Evolutionary conservation across 2,329 filamentous ascomycete genomes (phyloP), one percentile per base, ranked within the genome.

Genomic region (Botrytis deweyae): DNA sequence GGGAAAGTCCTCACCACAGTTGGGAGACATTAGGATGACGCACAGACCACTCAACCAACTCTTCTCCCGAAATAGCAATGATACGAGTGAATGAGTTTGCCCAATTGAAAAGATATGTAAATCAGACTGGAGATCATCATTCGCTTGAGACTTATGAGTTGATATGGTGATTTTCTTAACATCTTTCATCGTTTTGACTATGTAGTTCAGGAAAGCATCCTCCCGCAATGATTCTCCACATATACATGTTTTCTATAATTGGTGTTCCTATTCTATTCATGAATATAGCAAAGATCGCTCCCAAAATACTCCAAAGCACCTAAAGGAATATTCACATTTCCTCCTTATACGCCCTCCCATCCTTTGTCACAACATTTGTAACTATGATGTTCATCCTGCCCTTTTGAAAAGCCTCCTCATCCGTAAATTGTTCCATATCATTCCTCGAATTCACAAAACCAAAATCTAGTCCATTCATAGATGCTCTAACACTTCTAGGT

Each of bases 361-460:
- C 4, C 36, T 66, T 72, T 14, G 70, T 66, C 20, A 72, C 36
- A 72, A 72, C 36, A 58, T 72, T 72, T 18, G 70, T 72, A 16
- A 66, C 44, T 33, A 66, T 66, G 25, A 72, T 16, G 20, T 55
- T 44, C 61, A 42, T 66, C 44, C 5, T 25, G 1, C 7, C 44
- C 61, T 72, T 72, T 40, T 25, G 3, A 25, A 66, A 72, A 44
- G 59, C 61, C 25, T 65, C 61, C 20, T 72, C 70, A 65, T 66
- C 70, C 7, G 6, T 25, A 65, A 44, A 38, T n/a, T 42, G 70
- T 29, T 66, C 44, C 70, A 58, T 42, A 36, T 72, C 70, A 66
- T 72, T 72, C 22, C 36, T 49, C 6, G 36, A 2, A 55, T 70
- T 62, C 9, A 16, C 36, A 66, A 66, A 58, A 20, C 25, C 70